Conservation (phyloP, 73 alveolate genomes). For the Symbiodinium natans region DNA sequence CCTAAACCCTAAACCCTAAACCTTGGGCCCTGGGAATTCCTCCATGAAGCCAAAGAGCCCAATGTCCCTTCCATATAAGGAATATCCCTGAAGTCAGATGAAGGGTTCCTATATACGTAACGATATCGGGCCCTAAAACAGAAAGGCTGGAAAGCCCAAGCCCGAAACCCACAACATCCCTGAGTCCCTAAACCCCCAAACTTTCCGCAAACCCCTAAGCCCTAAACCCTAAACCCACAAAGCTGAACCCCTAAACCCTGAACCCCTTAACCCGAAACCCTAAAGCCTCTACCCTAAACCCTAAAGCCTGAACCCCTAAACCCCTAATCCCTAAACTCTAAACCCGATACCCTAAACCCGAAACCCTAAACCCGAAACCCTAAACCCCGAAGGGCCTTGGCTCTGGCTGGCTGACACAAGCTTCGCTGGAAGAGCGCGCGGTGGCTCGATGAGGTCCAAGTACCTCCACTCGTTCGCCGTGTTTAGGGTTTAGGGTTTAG, state of each 20-base stretch:
- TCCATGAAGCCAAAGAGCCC: no score
- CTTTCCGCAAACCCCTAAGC: no score
- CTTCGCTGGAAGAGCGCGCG: conserved; percentile 49
- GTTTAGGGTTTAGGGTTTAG: background rate
- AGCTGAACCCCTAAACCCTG: no score
- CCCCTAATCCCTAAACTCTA: background rate
- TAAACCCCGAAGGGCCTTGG: conserved; percentile 9
- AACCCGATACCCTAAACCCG: background rate
- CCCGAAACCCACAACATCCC: no score
- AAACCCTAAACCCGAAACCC: background rate
- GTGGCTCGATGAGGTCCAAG: conserved; percentile 75
- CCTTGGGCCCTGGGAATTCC: background rate
- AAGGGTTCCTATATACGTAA: no score
- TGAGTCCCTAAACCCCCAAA: no score
- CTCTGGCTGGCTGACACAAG: conserved; percentile 59
- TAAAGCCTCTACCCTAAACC: background rate
- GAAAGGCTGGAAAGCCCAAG: no score
- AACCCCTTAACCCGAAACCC: background rate
- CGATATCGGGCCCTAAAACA: no score
- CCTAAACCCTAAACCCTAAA: background rate
- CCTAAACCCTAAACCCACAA: no score
- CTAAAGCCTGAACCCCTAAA: background rate
- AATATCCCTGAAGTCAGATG: no score
- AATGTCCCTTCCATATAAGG: no score
- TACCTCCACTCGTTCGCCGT: background rate